Evolutionary conservation across 495 filamentous ascomycete species (phyloP).

Genomic region (Xylaria grammica): DNA sequence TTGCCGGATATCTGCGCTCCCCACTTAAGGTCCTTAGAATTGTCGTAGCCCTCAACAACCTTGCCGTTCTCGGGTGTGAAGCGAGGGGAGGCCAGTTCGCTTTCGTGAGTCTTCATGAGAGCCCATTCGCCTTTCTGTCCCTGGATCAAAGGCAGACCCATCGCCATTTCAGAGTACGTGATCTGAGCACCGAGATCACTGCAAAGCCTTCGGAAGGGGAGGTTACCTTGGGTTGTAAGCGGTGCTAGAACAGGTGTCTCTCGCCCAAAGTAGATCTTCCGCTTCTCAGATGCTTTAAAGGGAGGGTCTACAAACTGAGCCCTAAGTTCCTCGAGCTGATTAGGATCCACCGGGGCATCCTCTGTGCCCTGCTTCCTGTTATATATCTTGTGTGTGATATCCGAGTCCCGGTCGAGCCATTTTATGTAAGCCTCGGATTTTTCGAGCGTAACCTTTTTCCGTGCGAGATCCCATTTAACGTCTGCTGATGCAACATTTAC

Average conservation of each 20-base stretch:
- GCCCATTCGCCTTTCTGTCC: conserved; percentile 93
- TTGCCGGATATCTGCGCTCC: conserved; percentile 90
- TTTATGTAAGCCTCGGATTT: conserved; percentile 76
- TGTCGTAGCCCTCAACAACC: conserved; percentile 75
- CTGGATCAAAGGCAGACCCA: conserved; percentile 89
- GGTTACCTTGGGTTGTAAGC: conserved; percentile 89
- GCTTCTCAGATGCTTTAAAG: conserved; percentile 88
- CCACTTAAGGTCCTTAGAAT: conserved; percentile 81
- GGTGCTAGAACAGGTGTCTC: conserved; percentile 93
- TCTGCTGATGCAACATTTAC: conserved; percentile 72
- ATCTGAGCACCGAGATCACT: conserved; percentile 85
- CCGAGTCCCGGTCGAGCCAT: conserved; percentile 70
- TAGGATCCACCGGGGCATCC: conserved; percentile 42
- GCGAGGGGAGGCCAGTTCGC: conserved; percentile 72
- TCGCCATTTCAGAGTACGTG: conserved; percentile 98
- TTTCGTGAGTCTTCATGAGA: conserved; percentile 85
- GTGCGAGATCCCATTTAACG: conserved; percentile 71
- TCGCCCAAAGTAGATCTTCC: conserved; percentile 86
- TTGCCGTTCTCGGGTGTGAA: conserved; percentile 50
- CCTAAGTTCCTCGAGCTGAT: conserved; percentile 66
- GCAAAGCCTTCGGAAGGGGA: conserved; percentile 95
- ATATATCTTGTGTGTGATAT: conserved; percentile 59
- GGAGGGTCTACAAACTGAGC: conserved; percentile 84
- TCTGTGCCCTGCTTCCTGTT: conserved; percentile 48
- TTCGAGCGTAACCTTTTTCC: conserved; percentile 66